These are phyloP conservation scores for Ceratobasidium sp. DNA, from an alignment of 1,284 basidiomycete genomes.

Conservation along the genomic window DNA sequence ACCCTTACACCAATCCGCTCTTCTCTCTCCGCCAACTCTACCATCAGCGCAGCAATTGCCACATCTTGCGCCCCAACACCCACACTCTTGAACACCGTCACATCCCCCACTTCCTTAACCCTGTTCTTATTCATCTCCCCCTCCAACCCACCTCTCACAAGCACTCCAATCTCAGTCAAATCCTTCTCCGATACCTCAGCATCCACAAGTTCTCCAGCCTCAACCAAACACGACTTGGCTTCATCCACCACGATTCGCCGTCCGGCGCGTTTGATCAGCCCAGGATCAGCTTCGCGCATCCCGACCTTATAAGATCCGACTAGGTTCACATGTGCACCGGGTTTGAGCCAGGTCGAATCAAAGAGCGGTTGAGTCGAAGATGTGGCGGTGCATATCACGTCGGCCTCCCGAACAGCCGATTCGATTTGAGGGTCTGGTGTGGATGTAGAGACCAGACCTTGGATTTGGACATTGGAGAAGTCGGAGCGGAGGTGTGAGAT, in stretches of 20 bases:
- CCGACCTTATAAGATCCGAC: slow-evolving; percentile 85
- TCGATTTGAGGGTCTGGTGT: slow-evolving; percentile 52
- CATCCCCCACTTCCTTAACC: slow-evolving; percentile 59
- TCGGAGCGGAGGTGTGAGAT: slow-evolving; percentile 58
- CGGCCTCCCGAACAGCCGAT: slow-evolving; percentile 59
- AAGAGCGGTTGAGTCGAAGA: slow-evolving; percentile 80
- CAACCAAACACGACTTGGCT: slow-evolving; percentile 71
- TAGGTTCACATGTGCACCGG: slow-evolving; percentile 78
- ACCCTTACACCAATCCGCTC: slow-evolving; percentile 59
- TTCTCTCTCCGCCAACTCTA: slow-evolving; percentile 60
- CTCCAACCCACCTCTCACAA: slow-evolving; percentile 60
- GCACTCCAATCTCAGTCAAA: slow-evolving; percentile 73
- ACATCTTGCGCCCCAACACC: slow-evolving; percentile 81
- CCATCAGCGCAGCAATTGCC: slow-evolving; percentile 69
- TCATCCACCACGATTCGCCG: slow-evolving; percentile 77
- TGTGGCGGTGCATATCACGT: slow-evolving; percentile 82
- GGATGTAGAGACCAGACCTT: slow-evolving; percentile 30
- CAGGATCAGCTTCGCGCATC: slow-evolving; percentile 81
- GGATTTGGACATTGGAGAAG: slow-evolving; percentile 60
- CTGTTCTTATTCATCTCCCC: slow-evolving; percentile 52
- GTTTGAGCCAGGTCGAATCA: slow-evolving; percentile 69
- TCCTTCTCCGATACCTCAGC: slow-evolving; percentile 60
- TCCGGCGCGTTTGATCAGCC: slow-evolving; percentile 67
- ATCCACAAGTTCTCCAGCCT: slow-evolving; percentile 82
- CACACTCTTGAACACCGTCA: slow-evolving; percentile 84